phyloP scores from a whole-genome alignment of 2,329 filamentous ascomycete species.

The Microsporum ferrugineum region DNA sequence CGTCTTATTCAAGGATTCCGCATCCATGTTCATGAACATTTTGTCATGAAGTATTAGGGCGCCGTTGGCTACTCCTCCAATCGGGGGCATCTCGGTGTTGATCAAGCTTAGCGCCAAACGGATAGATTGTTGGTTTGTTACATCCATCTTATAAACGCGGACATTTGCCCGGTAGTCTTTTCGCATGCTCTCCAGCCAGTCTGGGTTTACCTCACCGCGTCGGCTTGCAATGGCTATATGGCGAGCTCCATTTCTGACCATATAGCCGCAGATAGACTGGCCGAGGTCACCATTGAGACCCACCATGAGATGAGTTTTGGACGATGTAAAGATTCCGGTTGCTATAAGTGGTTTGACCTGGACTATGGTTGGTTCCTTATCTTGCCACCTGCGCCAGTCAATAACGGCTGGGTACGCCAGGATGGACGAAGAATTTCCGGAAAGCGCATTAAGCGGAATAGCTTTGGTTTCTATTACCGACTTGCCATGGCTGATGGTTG shows the following conservation, averaged over 20 bases:
- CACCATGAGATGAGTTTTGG: constrained; percentile 23
- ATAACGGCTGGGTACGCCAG: no score
- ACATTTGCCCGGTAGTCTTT: no score
- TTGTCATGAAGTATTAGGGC: constrained; percentile 30
- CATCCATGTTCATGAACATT: constrained; percentile 24
- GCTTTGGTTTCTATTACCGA: no score
- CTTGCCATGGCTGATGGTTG: no score
- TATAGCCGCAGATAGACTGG: constrained; percentile 23
- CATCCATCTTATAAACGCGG: constrained; percentile 9
- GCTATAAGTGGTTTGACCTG: no score
- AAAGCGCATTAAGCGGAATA: no score
- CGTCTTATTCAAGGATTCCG: constrained; percentile 20
- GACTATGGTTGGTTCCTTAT: no score
- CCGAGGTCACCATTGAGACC: constrained; percentile 25
- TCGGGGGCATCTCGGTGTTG: constrained; percentile 18
- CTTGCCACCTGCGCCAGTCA: no score
- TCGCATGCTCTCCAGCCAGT: constrained; percentile 4
- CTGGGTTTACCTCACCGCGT: constrained; percentile 17
- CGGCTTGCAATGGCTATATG: constrained; percentile 24
- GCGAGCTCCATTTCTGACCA: constrained; percentile 22
- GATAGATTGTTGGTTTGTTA: constrained; percentile 12
- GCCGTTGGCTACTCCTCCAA: constrained; percentile 20
- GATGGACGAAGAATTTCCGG: no score
- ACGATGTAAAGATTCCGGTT: no score
- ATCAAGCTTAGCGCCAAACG: constrained; percentile 5